A percentile compares a stretch with the other conserved stretches of the same genome.
Evolutionary conservation across 805 yeast genomes (phyloP).

Genomic region (Ogataea naganishii): DNA sequence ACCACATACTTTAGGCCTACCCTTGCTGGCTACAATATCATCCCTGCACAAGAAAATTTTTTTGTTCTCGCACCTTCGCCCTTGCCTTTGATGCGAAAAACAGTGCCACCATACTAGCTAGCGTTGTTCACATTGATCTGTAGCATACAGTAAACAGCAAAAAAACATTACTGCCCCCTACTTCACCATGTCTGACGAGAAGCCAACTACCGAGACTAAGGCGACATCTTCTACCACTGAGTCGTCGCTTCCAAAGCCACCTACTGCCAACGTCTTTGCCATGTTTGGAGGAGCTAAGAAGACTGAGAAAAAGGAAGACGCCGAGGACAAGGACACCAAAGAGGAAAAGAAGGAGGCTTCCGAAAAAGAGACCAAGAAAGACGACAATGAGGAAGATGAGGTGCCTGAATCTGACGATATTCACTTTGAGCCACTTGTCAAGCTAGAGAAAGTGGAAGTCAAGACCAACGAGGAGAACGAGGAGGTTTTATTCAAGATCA

Average conservation of each 20-base stretch:
- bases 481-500: conserved; percentile 71
- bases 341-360: conserved; percentile 27
- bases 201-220: no score
- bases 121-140: no score
- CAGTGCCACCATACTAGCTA: no score
- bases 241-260: conserved; percentile 44
- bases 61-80: no score
- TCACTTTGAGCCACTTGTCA: conserved; percentile 94
- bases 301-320: conserved; percentile 25
- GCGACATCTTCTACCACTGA: conserved; percentile 7
- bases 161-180: no score
- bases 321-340: conserved; percentile 24
- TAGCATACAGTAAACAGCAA: no score
- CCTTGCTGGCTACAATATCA: no score
- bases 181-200: no score
- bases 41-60: no score
- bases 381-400: conserved; percentile 42
- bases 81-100: no score
- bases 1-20: no score
- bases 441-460: conserved; percentile 91
- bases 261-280: conserved; percentile 78
- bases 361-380: conserved; percentile 23
- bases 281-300: conserved; percentile 85
- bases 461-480: conserved; percentile 93
- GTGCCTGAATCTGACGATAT: conserved; percentile 72